A percentile compares a stretch with the other conserved stretches of the same genome.
These are phyloP conservation scores for Amborella trichopoda DNA, from an alignment of 164 flowering plant species.

Conservation along the genomic window DNA sequence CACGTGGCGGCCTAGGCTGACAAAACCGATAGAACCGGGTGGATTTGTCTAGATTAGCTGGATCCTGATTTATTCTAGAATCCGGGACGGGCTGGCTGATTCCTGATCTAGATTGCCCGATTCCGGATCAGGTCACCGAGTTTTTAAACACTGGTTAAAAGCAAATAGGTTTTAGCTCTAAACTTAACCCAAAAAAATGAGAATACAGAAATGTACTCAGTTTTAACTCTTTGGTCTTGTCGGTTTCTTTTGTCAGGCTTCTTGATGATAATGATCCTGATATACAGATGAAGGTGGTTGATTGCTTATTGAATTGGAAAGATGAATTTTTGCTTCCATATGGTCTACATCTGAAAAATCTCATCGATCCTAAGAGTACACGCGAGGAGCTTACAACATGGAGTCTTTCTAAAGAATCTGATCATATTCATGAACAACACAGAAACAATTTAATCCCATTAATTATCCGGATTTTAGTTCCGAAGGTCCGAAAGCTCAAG, in stretches of 20 bases:
- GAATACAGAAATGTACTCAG: too few relatives aligned
- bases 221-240: too few relatives aligned
- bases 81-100: too few relatives aligned
- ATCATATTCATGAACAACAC: constrained; percentile 49
- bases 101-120: too few relatives aligned
- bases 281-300: constrained; percentile 70
- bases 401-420: constrained; percentile 65
- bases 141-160: too few relatives aligned
- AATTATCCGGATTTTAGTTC: constrained; percentile 47
- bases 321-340: constrained; percentile 62
- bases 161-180: too few relatives aligned
- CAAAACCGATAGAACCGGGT: too few relatives aligned
- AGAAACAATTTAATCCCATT: constrained; percentile 54
- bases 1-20: too few relatives aligned
- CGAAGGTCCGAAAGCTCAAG: constrained; percentile 79
- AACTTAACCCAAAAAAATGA: too few relatives aligned
- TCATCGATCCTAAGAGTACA: constrained; percentile 45
- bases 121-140: too few relatives aligned
- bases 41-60: too few relatives aligned
- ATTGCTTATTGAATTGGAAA: constrained; percentile 69
- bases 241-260: constrained; percentile 35
- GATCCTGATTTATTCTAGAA: too few relatives aligned
- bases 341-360: constrained; percentile 56
- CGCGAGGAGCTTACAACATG: constrained; percentile 84
- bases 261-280: constrained; percentile 84